phyloP scores from a whole-genome alignment of 1,284 basidiomycete genomes.

The Fomitopsis palustris region DNA sequence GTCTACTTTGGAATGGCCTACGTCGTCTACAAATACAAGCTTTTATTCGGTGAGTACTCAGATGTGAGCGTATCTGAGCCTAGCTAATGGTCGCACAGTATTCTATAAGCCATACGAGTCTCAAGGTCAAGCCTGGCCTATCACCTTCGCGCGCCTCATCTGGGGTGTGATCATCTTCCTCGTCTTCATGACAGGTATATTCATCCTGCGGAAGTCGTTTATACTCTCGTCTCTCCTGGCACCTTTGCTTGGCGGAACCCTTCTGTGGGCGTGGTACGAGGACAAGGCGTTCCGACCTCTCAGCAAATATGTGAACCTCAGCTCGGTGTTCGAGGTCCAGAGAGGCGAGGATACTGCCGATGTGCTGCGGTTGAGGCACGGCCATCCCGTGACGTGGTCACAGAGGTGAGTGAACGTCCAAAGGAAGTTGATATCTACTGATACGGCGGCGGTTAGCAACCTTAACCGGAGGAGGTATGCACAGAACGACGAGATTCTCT shows the following conservation, averaged over 20 bases:
- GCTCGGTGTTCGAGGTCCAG: constrained; percentile 85
- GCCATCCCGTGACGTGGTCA: constrained; percentile 80
- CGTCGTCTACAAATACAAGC: constrained; percentile 96
- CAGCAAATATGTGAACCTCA: constrained; percentile 79
- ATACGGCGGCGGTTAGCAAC: constrained; percentile 48
- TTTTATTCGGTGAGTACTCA: constrained; percentile 77
- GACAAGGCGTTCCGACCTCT: constrained; percentile 72
- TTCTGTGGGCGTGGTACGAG: constrained; percentile 80
- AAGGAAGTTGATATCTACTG: neutral
- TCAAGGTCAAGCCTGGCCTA: constrained; percentile 92
- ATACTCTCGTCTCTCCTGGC: constrained; percentile 75
- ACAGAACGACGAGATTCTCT: constrained; percentile 91
- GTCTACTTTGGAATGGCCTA: constrained; percentile 94
- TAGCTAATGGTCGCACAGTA: constrained; percentile 40
- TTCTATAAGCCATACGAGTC: constrained; percentile 95
- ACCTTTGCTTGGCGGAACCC: constrained; percentile 75
- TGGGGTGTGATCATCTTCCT: constrained; percentile 88
- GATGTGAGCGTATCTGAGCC: neutral
- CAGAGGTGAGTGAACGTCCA: constrained; percentile 57
- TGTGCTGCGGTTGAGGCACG: constrained; percentile 66
- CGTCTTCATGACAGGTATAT: constrained; percentile 92
- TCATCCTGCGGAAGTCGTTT: constrained; percentile 80
- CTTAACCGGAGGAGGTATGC: constrained; percentile 82
- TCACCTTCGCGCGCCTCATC: constrained; percentile 83
- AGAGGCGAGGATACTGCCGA: constrained; percentile 80